Evolutionary conservation across 179 eudicot species (phyloP).

Genomic region (Carnegiea gigantea): DNA sequence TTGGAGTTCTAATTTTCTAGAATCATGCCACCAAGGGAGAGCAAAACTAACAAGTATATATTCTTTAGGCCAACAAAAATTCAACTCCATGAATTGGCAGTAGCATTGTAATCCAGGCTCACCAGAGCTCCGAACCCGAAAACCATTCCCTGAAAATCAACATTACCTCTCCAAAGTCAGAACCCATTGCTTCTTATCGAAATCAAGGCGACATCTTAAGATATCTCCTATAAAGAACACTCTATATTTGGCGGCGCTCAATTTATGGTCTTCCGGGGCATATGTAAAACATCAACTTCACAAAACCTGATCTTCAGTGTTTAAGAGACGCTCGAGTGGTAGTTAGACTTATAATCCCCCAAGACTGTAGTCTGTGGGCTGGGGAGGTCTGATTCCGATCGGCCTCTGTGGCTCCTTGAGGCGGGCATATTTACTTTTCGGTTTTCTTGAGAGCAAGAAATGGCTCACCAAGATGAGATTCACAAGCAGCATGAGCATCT

Average conservation of each 20-base stretch:
- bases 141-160: background rate
- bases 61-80: background rate
- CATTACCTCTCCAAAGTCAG: background rate
- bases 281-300: background rate
- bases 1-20: background rate
- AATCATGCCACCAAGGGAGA: background rate
- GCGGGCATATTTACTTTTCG: constrained; percentile 13
- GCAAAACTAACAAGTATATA: background rate
- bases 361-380: background rate
- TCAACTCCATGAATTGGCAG: background rate
- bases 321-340: background rate
- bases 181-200: background rate
- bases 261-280: background rate
- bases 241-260: background rate
- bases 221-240: background rate
- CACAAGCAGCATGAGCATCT: constrained; percentile 61
- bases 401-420: background rate
- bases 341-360: background rate
- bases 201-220: background rate
- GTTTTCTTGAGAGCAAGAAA: constrained; percentile 65
- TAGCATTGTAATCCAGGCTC: background rate
- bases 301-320: background rate
- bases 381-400: background rate
- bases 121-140: background rate
- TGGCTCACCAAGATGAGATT: constrained; percentile 64